Conservation (phyloP, 2,329 filamentous ascomycete genomes). For the Tolypocladium amazonense region DNA sequence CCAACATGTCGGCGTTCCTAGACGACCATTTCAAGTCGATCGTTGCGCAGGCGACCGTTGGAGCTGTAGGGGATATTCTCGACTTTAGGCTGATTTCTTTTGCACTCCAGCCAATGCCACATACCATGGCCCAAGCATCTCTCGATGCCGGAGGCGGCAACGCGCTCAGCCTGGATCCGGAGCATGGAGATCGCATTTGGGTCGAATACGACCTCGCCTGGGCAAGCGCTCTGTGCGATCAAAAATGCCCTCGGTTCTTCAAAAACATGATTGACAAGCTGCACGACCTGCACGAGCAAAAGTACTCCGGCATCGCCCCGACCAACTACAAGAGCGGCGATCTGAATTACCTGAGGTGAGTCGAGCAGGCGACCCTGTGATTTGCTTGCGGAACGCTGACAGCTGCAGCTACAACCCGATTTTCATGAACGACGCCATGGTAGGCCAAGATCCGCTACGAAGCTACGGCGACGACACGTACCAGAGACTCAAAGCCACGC, state of each 20-base stretch:
- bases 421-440: slow-evolving; percentile 13
- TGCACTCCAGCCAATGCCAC: slow-evolving; percentile 10
- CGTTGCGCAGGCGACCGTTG: neutral
- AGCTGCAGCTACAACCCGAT: slow-evolving; percentile 10
- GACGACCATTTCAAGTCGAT: slow-evolving; percentile 6
- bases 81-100: slow-evolving; percentile 7
- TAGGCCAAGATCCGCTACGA: slow-evolving; percentile 7
- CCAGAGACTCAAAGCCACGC: slow-evolving; percentile 4
- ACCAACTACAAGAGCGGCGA: slow-evolving; percentile 11
- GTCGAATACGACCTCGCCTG: slow-evolving; percentile 18
- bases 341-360: slow-evolving; percentile 7
- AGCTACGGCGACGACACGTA: slow-evolving; percentile 9
- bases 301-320: slow-evolving; percentile 8
- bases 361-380: neutral
- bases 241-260: slow-evolving; percentile 5
- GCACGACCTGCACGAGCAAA: slow-evolving; percentile 6
- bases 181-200: slow-evolving; percentile 17
- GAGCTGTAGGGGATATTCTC: neutral
- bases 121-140: slow-evolving; percentile 6
- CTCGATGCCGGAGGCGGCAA: slow-evolving; percentile 9
- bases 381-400: neutral
- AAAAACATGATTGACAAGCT: slow-evolving; percentile 1
- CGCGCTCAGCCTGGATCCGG: slow-evolving; percentile 13
- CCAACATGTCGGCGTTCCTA: slow-evolving; percentile 9
- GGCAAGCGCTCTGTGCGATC: slow-evolving; percentile 10